Evolutionary conservation across 345 rosid species (phyloP), one percentile per base, ranked within the genome.

Genomic region (Populus tremula): DNA sequence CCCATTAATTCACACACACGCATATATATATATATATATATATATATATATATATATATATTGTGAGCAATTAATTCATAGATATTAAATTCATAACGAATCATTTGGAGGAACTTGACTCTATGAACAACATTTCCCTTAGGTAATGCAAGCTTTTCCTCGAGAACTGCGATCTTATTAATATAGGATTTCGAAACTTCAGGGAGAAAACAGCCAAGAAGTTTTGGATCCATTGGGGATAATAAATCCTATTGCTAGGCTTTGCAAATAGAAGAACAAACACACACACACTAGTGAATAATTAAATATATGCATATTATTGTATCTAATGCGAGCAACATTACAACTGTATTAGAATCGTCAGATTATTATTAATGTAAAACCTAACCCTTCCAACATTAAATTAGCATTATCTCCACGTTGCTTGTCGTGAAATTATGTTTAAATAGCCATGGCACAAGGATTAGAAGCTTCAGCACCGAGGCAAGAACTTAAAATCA

Each of bases 151-250:
- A 45, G 61, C 21, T 17, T 62, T 25, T 61, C 54, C 27, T 70
- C 47, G 70, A 62, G 69, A 49, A 20, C 18, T 43, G 75, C 10
- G 68, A 54, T 25, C 43, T 18, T 8, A 77, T 18, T 25, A 35
- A 50, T 39, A 33, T 63, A 39, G 65, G 56, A 73, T 79, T 72
- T 83, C 77, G 73, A 84, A 73, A 80, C 69, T 74, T 79, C 83
- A 77, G 87, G 83, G 87, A 88, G 70, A 84, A 87, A 87, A 81
- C 90, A 78, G 88, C 83, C 80, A 79, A 82, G 36, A 85, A 84
- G 82, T 62, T 84, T 80, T 80, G 73, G 78, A 74, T 69, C 77
- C 38, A n/a, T 63, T 33, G 16, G 36, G 11, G 50, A 67, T 47
- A 20, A 67, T 47, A 20, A 43, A 64, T 33, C 50, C 12, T 45